Evolutionary conservation across 768 basidiomycete genomes (phyloP).

Genomic region (Termitomyces sp.): DNA sequence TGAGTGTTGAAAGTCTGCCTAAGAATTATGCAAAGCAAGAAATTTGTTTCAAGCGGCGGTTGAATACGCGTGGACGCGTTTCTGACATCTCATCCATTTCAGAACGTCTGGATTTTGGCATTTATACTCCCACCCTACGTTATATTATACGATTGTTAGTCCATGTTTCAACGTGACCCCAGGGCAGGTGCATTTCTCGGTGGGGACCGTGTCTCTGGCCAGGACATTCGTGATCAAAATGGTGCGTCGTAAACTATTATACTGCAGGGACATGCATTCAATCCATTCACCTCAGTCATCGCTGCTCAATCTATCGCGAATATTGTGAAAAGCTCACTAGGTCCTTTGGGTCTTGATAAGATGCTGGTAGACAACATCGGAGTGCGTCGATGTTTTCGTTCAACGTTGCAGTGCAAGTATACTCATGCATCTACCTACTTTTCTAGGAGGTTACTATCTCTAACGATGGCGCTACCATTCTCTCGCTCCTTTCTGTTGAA

Average conservation of each 20-base stretch:
- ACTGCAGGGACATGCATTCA: background rate
- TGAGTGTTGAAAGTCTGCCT: background rate
- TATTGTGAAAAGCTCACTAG: conserved; percentile 93
- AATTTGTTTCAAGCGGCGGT: conserved; percentile 18
- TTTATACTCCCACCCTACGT: background rate
- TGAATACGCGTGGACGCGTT: conserved; percentile 22
- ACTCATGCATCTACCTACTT: conserved; percentile 5
- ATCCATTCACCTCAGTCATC: conserved; percentile 52
- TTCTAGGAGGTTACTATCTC: conserved; percentile 96
- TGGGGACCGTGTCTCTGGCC: conserved; percentile 89
- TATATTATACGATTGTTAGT: conserved; percentile 6
- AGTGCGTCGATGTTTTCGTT: conserved; percentile 43
- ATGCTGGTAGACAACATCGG: conserved; percentile 99
- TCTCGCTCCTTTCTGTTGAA: conserved; percentile 88
- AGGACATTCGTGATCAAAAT: conserved; percentile 96
- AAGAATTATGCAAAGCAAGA: background rate
- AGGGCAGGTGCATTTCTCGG: conserved; percentile 89
- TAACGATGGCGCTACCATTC: conserved; percentile 99
- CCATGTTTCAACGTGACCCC: conserved; percentile 89
- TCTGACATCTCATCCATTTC: conserved; percentile 2
- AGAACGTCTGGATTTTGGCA: conserved; percentile 2
- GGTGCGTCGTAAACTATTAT: conserved; percentile 40
- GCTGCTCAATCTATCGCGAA: conserved; percentile 97
- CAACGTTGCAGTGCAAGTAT: background rate
- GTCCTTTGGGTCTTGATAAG: conserved; percentile 92